Conservation (phyloP, 805 yeast genomes). For the Candida takata region DNA sequence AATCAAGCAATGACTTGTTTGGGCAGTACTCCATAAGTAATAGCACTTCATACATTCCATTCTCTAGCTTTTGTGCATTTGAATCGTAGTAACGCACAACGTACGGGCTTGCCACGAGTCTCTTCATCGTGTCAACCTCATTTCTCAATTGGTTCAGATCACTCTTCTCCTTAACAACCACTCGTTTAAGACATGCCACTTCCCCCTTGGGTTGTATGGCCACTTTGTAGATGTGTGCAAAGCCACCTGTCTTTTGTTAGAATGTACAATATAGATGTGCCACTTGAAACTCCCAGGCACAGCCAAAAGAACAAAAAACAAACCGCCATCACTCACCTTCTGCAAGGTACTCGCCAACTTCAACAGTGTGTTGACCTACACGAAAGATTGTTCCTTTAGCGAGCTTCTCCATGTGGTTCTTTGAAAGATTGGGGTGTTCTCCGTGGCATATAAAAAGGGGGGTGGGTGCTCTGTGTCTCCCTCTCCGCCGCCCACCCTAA, state of each 20-base stretch:
- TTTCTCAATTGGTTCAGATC: constrained; percentile 60
- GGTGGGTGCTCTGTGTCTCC: no score
- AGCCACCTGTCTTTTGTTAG: constrained; percentile 44
- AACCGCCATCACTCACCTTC: constrained; percentile 37
- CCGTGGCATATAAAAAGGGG: no score
- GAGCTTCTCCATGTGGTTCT: constrained; percentile 19
- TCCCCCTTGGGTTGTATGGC: constrained; percentile 41
- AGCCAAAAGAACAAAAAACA: background rate
- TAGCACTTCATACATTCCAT: constrained; percentile 71
- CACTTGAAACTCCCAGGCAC: background rate
- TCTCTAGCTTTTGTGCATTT: constrained; percentile 55
- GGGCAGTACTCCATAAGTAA: constrained; percentile 92
- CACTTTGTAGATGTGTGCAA: constrained; percentile 73
- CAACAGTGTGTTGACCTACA: constrained; percentile 56
- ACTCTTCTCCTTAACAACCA: constrained; percentile 61
- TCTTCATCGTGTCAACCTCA: constrained; percentile 76
- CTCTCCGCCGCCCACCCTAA: no score
- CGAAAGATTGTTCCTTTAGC: constrained; percentile 46
- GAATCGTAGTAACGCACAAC: constrained; percentile 71
- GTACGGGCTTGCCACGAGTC: constrained; percentile 45
- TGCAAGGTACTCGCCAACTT: constrained; percentile 50
- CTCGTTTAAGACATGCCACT: constrained; percentile 67
- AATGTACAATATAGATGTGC: background rate
- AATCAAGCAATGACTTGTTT: constrained; percentile 78
- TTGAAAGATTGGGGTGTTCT: background rate